Evolutionary conservation across 1,284 basidiomycete genomes (phyloP).

Genomic region (Ustilago curta): DNA sequence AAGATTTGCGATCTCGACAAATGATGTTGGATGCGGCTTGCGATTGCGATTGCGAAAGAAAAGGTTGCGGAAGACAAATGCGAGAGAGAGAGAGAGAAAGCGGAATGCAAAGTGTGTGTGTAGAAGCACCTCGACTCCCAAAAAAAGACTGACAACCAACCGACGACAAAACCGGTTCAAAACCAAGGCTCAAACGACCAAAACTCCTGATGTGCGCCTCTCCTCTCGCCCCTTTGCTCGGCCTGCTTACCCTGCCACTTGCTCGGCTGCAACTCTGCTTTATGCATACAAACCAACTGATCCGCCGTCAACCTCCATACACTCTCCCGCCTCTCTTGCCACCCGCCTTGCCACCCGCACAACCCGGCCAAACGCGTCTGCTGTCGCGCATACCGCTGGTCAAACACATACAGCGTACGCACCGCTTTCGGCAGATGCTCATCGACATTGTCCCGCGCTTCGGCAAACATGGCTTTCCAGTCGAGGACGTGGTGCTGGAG

Average conservation of each 20-base stretch:
- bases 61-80: no score
- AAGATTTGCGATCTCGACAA: no score
- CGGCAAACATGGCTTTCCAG: constrained; percentile 21
- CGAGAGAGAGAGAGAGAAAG: no score
- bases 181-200: constrained; percentile 31
- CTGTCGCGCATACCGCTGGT: background rate
- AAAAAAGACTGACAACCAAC: no score
- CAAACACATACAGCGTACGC: constrained; percentile 25
- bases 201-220: constrained; percentile 33
- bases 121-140: no score
- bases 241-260: background rate
- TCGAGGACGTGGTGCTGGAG: background rate
- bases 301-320: constrained; percentile 18
- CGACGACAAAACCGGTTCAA: background rate
- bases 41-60: no score
- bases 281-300: constrained; percentile 29
- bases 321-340: no score
- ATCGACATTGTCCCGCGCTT: constrained; percentile 17
- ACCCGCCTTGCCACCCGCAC: no score
- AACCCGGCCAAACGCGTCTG: background rate
- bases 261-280: constrained; percentile 8
- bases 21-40: no score
- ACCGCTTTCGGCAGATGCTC: constrained; percentile 47
- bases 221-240: background rate
- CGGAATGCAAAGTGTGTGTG: no score